Evolutionary conservation across 1,139 yeast species (phyloP).

Genomic region (Geotrichum cucujoidarum): DNA sequence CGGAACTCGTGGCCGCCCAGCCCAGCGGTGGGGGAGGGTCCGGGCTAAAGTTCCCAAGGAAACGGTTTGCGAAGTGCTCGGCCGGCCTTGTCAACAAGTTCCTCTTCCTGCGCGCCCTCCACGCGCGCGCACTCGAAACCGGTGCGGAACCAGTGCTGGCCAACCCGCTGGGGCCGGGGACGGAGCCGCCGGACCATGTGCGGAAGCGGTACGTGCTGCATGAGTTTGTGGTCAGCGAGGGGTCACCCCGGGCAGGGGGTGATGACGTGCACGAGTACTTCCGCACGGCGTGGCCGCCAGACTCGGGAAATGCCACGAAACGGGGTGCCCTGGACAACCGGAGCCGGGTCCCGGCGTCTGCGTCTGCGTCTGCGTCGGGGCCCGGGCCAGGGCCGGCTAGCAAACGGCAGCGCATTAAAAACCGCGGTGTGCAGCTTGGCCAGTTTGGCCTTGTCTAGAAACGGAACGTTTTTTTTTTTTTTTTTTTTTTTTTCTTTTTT

Average conservation of each 20-base stretch:
- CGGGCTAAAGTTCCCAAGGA: no score
- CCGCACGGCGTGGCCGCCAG: background rate
- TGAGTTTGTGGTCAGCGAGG: slow-evolving; percentile 12
- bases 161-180: slow-evolving; percentile 11
- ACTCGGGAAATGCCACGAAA: no score
- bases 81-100: slow-evolving; percentile 13
- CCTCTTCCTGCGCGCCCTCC: slow-evolving; percentile 11
- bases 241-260: background rate
- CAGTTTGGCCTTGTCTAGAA: background rate
- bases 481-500: background rate
- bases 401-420: slow-evolving; percentile 1
- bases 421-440: background rate
- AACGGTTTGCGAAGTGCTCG: background rate
- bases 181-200: slow-evolving; percentile 5
- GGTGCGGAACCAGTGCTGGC: slow-evolving; percentile 1
- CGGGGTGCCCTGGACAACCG: no score
- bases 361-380: no score
- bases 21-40: no score
- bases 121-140: background rate
- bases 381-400: background rate
- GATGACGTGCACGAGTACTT: background rate
- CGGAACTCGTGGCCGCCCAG: background rate
- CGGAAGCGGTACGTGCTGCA: slow-evolving; percentile 8
- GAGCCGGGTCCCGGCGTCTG: no score
- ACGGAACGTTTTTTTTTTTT: background rate